Percentiles rank a stretch among this genome's conserved stretches.
These are phyloP conservation scores for Mycena kentingensis DNA, from an alignment of 768 basidiomycete genomes.

Conservation along the genomic window DNA sequence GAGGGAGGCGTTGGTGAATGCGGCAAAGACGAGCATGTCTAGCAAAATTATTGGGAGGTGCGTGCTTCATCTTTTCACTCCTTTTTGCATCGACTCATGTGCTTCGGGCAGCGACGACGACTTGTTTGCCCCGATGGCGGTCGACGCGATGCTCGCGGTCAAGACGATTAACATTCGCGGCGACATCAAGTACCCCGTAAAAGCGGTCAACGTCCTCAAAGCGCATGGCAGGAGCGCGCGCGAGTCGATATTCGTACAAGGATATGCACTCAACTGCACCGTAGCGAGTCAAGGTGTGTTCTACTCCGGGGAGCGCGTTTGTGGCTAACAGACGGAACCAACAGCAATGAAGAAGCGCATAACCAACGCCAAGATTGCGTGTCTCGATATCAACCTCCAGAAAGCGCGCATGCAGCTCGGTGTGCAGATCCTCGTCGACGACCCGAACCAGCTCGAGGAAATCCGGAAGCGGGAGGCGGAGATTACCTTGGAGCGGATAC, in stretches of 20 bases:
- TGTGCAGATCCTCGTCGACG: slow-evolving; percentile 94
- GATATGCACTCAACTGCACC: slow-evolving; percentile 97
- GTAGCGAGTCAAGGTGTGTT: slow-evolving; percentile 93
- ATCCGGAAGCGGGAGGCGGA: slow-evolving; percentile 95
- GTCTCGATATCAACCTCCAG: slow-evolving; percentile 96
- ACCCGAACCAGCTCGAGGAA: slow-evolving; percentile 94
- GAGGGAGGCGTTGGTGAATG: slow-evolving; percentile 88
- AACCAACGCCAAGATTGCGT: slow-evolving; percentile 93
- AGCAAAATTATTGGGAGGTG: slow-evolving; percentile 98
- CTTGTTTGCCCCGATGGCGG: slow-evolving; percentile 97
- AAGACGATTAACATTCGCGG: slow-evolving; percentile 92
- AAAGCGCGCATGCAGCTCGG: slow-evolving; percentile 98
- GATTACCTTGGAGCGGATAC: slow-evolving; percentile 92
- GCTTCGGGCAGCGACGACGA: slow-evolving; percentile 79
- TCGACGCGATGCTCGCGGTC: slow-evolving; percentile 97
- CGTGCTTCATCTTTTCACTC: slow-evolving; percentile 35
- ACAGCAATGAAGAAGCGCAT: slow-evolving; percentile 97
- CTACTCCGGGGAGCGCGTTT: neutral
- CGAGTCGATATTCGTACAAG: slow-evolving; percentile 92
- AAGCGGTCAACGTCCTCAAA: slow-evolving; percentile 97
- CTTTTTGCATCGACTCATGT: neutral
- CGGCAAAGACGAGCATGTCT: slow-evolving; percentile 97
- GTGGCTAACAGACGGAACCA: slow-evolving; percentile 1
- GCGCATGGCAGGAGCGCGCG: slow-evolving; percentile 95
- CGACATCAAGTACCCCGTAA: slow-evolving; percentile 98